phyloP scores from a whole-genome alignment of 108 stramenopile species.

The Nitzschia palea region DNA sequence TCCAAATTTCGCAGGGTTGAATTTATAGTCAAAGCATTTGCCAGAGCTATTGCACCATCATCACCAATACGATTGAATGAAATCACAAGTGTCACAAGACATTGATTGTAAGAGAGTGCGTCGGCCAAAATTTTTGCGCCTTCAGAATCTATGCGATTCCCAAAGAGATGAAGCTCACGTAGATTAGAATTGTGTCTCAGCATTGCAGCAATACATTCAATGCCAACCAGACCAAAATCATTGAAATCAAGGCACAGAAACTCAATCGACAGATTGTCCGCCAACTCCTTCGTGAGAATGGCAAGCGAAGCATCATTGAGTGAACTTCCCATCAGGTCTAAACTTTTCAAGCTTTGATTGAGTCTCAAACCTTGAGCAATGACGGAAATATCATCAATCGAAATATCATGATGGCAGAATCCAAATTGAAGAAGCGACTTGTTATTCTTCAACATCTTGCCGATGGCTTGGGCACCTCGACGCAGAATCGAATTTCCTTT shows the following conservation, averaged over 20 bases:
- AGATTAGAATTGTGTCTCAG: conserved; percentile 9
- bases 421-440: conserved; percentile 11
- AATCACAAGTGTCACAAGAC: conserved; percentile 24
- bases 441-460: conserved; percentile 21
- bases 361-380: conserved; percentile 20
- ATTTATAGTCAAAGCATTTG: conserved; percentile 33
- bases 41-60: conserved; percentile 31
- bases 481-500: conserved; percentile 12
- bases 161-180: conserved; percentile 36
- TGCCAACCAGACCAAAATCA: conserved; percentile 20
- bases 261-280: conserved; percentile 11
- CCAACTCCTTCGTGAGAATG: conserved; percentile 9
- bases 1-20: conserved; percentile 29
- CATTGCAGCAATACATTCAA: conserved; percentile 17
- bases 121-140: conserved; percentile 29
- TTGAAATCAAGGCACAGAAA: conserved; percentile 42
- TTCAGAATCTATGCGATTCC: conserved; percentile 25
- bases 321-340: conserved; percentile 26
- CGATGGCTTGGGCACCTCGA: neutral
- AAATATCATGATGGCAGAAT: conserved; percentile 24
- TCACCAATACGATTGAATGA: conserved; percentile 41
- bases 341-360: conserved; percentile 15
- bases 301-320: conserved; percentile 16
- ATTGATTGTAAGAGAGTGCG: conserved; percentile 24
- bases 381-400: neutral